These are phyloP conservation scores for Coemansia sp. DNA, from an alignment of 192 early-diverging fungal species.

Conservation along the genomic window DNA sequence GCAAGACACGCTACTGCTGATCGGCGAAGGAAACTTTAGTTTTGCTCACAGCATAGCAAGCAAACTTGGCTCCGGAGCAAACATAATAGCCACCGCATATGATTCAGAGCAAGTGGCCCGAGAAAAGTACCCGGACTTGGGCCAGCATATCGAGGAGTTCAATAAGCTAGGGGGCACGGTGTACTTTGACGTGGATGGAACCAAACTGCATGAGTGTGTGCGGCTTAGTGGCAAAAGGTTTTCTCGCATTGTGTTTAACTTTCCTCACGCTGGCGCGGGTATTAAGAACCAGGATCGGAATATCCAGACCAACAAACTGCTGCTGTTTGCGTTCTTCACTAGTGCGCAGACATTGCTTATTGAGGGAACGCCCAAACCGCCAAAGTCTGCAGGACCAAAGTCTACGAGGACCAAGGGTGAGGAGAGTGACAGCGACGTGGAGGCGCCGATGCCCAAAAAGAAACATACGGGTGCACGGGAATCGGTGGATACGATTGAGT, in stretches of 20 bases:
- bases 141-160: slow-evolving; percentile 59
- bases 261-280: slow-evolving; percentile 89
- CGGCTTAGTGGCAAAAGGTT: slow-evolving; percentile 62
- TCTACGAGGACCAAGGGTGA: too few species aligned
- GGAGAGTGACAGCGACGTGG: not conserved
- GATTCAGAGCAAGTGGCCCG: slow-evolving; percentile 66
- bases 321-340: slow-evolving; percentile 64
- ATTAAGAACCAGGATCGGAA: slow-evolving; percentile 93
- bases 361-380: slow-evolving; percentile 2
- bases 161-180: slow-evolving; percentile 64
- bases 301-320: slow-evolving; percentile 71
- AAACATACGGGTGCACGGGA: slow-evolving; percentile 2
- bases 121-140: slow-evolving; percentile 71
- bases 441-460: slow-evolving; percentile 1
- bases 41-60: slow-evolving; percentile 74
- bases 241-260: slow-evolving; percentile 90
- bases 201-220: slow-evolving; percentile 59
- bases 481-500: slow-evolving; percentile 17
- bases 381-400: not conserved
- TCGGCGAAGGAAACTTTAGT: slow-evolving; percentile 95
- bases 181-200: slow-evolving; percentile 77
- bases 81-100: slow-evolving; percentile 71
- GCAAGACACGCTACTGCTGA: slow-evolving; percentile 64
- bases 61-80: slow-evolving; percentile 57
- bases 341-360: slow-evolving; percentile 59